These are phyloP conservation scores for Ophiostoma fasciatum DNA, from an alignment of 2,329 filamentous ascomycete species.

Conservation along the genomic window DNA sequence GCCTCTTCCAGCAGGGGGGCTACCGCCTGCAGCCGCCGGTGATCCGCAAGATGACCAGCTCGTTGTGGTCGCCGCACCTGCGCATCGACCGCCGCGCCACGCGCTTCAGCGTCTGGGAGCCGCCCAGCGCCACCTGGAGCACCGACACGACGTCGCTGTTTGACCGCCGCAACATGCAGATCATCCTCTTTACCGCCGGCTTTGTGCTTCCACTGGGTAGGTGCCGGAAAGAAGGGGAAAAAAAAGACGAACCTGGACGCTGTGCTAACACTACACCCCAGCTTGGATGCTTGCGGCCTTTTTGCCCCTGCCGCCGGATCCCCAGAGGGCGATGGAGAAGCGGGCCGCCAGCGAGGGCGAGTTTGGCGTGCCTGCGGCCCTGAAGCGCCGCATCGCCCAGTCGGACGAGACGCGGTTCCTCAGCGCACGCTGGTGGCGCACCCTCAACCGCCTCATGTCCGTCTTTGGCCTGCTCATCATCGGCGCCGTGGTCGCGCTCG, in stretches of 20 bases:
- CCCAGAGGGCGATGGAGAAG: conserved; percentile 37
- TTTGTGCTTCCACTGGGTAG: conserved; percentile 63
- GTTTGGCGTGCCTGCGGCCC: conserved; percentile 22
- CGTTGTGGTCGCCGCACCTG: conserved; percentile 62
- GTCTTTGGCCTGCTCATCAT: conserved; percentile 39
- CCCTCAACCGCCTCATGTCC: conserved; percentile 43
- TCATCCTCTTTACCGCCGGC: conserved; percentile 59
- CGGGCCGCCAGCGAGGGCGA: conserved; percentile 20
- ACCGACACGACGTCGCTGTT: conserved; percentile 40
- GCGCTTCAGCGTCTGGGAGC: conserved; percentile 52
- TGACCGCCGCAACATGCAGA: conserved; percentile 57
- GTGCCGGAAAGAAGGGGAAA: no score
- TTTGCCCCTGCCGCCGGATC: conserved; percentile 51
- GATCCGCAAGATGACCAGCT: conserved; percentile 36
- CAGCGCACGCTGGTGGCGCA: conserved; percentile 45
- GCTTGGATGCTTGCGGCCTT: conserved; percentile 72
- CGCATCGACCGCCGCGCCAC: conserved; percentile 45
- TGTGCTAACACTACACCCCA: conserved; percentile 9
- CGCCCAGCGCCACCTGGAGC: conserved; percentile 54
- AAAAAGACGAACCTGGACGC: no score
- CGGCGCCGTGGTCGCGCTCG: conserved; percentile 35
- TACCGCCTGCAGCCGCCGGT: no score
- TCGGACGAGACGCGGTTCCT: conserved; percentile 31
- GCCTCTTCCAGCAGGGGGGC: conserved; percentile 15
- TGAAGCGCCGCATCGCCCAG: conserved; percentile 20